Evolutionary conservation across 164 flowering plant species (phyloP), one percentile per base, ranked within the genome.

Genomic region (Chimonanthus praecox): DNA sequence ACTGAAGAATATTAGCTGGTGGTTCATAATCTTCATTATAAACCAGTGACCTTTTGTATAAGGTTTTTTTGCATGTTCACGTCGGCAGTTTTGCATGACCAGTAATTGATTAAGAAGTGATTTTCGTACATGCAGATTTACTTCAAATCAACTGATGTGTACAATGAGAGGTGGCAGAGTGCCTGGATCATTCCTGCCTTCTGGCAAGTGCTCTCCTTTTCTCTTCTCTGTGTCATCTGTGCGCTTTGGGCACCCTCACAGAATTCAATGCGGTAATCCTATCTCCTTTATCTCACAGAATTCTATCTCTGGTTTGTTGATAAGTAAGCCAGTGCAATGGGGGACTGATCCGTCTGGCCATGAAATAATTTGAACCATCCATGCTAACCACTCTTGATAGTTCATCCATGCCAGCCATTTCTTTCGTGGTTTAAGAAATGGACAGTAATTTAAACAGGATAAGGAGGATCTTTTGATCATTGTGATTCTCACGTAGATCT

Each of bases 131-230:
- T 85, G 84, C 92, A 96, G 99, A 86, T 96, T 33, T 92, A 94
- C 81, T 94, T 92, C 84, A 96, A 94, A 81, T 84, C 99, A 65
- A 87, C 68, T 45, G 98, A 96, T 75, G 81, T 80, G 63, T 96
- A 90, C 88, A 96, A 94, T 73, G 93, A 96, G 85, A 83, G 80
- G 49, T 96, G 99, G 99, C 95, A 87, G 78, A 90, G 77, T 75
- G 99, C 99, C 9, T 96, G 99, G 99, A 83, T 90, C 81, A 90
- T 96, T 77, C 93, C 98, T n/a, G 99, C 97, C 75, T 92, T 96
- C 83, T 96, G 98, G 98, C 97, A 96, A 75, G 88, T 94, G 58
- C 75, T 96, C n/a, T 92, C 99, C 4, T 91, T 90, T 79, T 89
- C 95, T 71, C 86, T 96, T 58, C 85, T 96, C 16, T 89, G 90